Conservation (phyloP, 1,284 basidiomycete genomes). For the Leccinum griseonigrum region DNA sequence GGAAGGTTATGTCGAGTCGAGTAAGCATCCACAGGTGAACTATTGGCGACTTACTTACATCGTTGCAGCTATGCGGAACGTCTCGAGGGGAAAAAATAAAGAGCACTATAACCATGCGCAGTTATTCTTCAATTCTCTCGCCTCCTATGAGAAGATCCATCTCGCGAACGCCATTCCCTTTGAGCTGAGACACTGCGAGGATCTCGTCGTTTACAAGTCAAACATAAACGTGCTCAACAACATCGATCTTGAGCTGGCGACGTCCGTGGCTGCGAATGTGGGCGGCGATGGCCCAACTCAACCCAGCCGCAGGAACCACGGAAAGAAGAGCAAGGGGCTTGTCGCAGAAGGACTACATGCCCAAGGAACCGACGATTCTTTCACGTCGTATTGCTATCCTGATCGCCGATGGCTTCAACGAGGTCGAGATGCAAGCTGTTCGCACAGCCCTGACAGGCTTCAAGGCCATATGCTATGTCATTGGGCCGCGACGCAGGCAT, state of each 20-base stretch:
- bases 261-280: constrained; percentile 60
- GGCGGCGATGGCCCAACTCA: constrained; percentile 56
- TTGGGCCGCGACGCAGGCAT: constrained; percentile 65
- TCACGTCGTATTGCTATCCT: constrained; percentile 73
- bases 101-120: constrained; percentile 72
- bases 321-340: constrained; percentile 49
- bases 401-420: constrained; percentile 71
- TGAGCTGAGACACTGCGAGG: constrained; percentile 78
- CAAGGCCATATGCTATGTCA: constrained; percentile 60
- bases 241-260: constrained; percentile 69
- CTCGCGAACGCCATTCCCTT: constrained; percentile 68
- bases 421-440: constrained; percentile 54
- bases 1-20: constrained; percentile 56
- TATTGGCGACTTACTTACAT: neutral
- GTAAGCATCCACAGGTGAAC: constrained; percentile 32
- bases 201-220: constrained; percentile 63
- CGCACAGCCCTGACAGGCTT: constrained; percentile 50
- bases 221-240: constrained; percentile 67
- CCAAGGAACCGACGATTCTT: constrained; percentile 63
- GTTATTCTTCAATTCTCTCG: constrained; percentile 79
- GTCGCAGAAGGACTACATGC: constrained; percentile 58
- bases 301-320: constrained; percentile 51
- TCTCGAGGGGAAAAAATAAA: constrained; percentile 64
- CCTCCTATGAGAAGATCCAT: constrained; percentile 64
- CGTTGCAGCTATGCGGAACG: constrained; percentile 44